Percentiles rank a stretch among this genome's conserved stretches.
These are phyloP conservation scores for Plasmodium inui DNA, from an alignment of 169 alveolate genomes.

Conservation along the genomic window DNA sequence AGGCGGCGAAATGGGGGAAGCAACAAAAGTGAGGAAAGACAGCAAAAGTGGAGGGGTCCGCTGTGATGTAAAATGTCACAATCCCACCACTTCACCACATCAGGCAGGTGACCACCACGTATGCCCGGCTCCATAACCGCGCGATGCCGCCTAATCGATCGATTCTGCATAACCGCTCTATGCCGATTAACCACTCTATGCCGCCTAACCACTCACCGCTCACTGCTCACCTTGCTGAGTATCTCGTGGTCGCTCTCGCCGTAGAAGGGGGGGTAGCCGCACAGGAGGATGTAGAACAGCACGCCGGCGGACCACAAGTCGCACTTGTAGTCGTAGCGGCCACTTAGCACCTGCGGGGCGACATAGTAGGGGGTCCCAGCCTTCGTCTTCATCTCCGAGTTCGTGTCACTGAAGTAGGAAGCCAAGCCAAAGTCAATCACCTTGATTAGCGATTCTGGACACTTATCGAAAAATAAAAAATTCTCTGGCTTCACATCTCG, in stretches of 20 bases:
- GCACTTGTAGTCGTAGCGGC: constrained; percentile 88
- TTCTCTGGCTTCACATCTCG: constrained; percentile 99
- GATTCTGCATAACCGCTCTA: no score
- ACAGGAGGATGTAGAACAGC: constrained; percentile 89
- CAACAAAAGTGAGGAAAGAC: background rate
- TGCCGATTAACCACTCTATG: no score
- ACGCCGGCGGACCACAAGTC: constrained; percentile 91
- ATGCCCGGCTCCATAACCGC: no score
- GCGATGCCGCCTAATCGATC: no score
- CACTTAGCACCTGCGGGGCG: constrained; percentile 88
- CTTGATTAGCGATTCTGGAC: constrained; percentile 86
- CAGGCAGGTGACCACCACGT: no score
- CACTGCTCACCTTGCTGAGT: constrained; percentile 68
- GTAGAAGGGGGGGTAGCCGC: constrained; percentile 92
- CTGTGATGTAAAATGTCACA: background rate
- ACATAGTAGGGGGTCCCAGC: constrained; percentile 87
- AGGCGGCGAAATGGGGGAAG: background rate
- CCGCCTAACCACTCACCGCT: background rate
- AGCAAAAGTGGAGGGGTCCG: background rate
- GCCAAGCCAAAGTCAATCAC: constrained; percentile 93
- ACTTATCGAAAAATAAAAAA: constrained; percentile 85
- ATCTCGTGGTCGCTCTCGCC: constrained; percentile 91
- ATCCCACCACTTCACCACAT: background rate
- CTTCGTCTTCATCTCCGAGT: constrained; percentile 82
- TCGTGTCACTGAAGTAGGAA: constrained; percentile 79